phyloP scores from a whole-genome alignment of 2,329 filamentous ascomycete species.

The Bipolaris zeicola region DNA sequence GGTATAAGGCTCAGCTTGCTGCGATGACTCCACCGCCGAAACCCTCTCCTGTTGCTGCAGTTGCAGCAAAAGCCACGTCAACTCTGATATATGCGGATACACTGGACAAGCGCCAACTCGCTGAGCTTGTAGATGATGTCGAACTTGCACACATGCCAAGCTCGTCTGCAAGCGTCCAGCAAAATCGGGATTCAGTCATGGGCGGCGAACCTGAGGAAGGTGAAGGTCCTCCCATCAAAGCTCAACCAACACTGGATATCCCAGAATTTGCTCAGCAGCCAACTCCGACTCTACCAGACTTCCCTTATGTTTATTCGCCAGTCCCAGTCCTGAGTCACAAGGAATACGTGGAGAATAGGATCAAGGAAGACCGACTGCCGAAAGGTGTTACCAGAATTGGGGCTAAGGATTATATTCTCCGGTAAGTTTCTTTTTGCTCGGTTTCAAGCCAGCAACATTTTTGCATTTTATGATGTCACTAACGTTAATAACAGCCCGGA shows the following conservation, averaged over 20 bases:
- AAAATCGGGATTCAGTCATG: constrained; percentile 22
- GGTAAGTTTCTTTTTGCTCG: constrained; percentile 41
- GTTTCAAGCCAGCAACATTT: not conserved
- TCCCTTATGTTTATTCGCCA: constrained; percentile 41
- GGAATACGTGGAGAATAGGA: constrained; percentile 45
- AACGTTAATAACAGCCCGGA: constrained; percentile 59
- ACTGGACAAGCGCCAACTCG: constrained; percentile 35
- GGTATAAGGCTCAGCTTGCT: constrained; percentile 36
- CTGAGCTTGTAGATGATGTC: constrained; percentile 31
- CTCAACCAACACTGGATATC: constrained; percentile 20
- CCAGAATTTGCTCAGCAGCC: constrained; percentile 20
- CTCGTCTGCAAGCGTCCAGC: constrained; percentile 4
- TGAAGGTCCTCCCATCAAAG: constrained; percentile 32
- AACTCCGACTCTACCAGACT: constrained; percentile 30
- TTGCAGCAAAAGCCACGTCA: constrained; percentile 23
- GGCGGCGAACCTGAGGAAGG: constrained; percentile 28
- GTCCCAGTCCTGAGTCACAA: constrained; percentile 39
- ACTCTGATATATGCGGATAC: constrained; percentile 27
- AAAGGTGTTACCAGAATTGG: constrained; percentile 62
- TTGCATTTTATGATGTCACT: not conserved
- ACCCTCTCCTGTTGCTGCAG: constrained; percentile 9
- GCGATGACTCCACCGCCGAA: constrained; percentile 32
- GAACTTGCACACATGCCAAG: constrained; percentile 22
- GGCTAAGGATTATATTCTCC: constrained; percentile 67
- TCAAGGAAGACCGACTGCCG: constrained; percentile 55